Conservation (phyloP, 83 land plant genomes). For the Picea abies region DNA sequence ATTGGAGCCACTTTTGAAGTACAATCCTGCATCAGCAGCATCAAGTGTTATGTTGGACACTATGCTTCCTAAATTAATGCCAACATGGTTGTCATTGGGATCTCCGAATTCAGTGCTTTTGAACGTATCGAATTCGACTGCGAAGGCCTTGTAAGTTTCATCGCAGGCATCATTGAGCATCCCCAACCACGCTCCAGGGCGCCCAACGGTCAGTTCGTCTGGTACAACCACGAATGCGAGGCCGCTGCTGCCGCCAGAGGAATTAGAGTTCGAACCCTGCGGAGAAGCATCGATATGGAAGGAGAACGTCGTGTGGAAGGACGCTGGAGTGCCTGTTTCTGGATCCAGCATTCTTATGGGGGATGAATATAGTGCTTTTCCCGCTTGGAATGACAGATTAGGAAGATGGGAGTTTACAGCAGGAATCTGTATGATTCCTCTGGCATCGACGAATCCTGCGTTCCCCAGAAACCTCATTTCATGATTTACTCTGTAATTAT, state of each 20-base stretch:
- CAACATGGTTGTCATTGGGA: slow-evolving; percentile 48
- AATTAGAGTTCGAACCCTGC: background rate
- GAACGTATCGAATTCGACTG: slow-evolving; percentile 42
- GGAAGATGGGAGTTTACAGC: background rate
- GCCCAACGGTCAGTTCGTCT: slow-evolving; percentile 37
- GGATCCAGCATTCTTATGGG: slow-evolving; percentile 34
- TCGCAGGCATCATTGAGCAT: slow-evolving; percentile 43
- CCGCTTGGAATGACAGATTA: slow-evolving; percentile 28
- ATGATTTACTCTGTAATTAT: slow-evolving; percentile 6
- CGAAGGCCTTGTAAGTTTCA: slow-evolving; percentile 34
- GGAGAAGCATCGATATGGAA: slow-evolving; percentile 18
- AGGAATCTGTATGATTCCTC: slow-evolving; percentile 25
- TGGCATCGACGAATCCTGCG: slow-evolving; percentile 17
- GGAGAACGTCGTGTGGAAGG: slow-evolving; percentile 36
- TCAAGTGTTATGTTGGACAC: slow-evolving; percentile 27
- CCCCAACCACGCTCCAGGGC: slow-evolving; percentile 34
- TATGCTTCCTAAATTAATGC: slow-evolving; percentile 20
- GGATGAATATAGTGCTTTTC: slow-evolving; percentile 31
- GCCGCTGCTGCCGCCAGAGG: slow-evolving; percentile 15
- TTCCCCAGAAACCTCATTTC: slow-evolving; percentile 32
- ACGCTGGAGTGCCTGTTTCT: slow-evolving; percentile 22
- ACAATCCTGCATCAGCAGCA: slow-evolving; percentile 29
- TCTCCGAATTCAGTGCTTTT: slow-evolving; percentile 30
- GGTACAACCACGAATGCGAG: slow-evolving; percentile 35
- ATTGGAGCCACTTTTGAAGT: slow-evolving; percentile 28